Evolutionary conservation across 202 grass and related monocot genomes (phyloP).

Genomic region (Zoysia matrella): DNA sequence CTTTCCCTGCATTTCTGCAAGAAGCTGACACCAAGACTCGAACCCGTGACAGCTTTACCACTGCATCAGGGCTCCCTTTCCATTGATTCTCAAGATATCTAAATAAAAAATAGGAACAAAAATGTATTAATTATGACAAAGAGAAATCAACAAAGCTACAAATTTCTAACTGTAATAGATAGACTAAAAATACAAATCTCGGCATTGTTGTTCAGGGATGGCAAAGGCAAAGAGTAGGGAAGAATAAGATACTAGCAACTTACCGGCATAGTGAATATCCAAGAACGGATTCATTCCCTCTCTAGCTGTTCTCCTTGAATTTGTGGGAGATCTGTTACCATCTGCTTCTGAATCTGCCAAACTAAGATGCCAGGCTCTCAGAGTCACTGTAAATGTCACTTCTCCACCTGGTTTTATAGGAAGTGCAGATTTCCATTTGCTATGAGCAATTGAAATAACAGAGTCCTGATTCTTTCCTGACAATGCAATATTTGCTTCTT

Average conservation of each 20-base stretch:
- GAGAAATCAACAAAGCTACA: neutral
- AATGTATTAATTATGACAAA: neutral
- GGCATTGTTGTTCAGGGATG: conserved; percentile 26
- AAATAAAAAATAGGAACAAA: neutral
- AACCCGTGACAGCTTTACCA: too few species aligned
- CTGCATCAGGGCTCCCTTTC: too few species aligned
- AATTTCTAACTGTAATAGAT: neutral
- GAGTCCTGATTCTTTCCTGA: too few species aligned
- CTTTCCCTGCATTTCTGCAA: too few species aligned
- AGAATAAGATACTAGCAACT: conserved; percentile 43
- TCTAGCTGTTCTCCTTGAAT: neutral
- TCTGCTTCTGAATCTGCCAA: conserved; percentile 78
- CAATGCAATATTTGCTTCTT: too few species aligned
- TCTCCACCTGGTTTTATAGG: too few species aligned
- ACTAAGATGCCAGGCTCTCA: conserved; percentile 95
- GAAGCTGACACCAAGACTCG: too few species aligned
- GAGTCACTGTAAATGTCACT: too few species aligned
- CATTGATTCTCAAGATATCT: conserved; percentile 10
- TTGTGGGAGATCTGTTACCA: conserved; percentile 62
- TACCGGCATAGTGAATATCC: conserved; percentile 96
- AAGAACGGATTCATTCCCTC: conserved; percentile 85
- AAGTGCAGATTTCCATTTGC: too few species aligned
- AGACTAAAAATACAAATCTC: neutral
- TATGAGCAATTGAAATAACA: too few species aligned
- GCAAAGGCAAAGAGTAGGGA: conserved; percentile 1